Conservation (phyloP, 768 basidiomycete species). For the Cystoderma amianthinum region DNA sequence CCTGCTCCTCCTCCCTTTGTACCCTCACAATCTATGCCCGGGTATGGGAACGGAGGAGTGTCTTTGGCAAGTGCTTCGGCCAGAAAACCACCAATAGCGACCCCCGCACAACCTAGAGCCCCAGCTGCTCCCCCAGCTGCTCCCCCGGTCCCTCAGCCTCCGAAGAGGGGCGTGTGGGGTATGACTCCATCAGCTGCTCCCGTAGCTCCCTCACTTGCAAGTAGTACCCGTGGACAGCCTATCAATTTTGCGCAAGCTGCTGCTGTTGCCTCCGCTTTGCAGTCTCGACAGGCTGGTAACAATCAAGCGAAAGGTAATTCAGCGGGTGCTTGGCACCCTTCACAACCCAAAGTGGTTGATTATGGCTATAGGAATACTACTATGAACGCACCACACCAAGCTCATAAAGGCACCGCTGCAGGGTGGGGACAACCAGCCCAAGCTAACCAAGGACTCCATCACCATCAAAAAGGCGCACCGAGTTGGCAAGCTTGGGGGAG, state of each 20-base stretch:
- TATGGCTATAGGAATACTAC: not conserved
- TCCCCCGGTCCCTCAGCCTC: not conserved
- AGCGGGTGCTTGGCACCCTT: too few relatives aligned
- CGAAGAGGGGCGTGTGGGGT: not conserved
- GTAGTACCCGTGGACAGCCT: too few relatives aligned
- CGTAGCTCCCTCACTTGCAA: not conserved
- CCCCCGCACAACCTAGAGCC: not conserved
- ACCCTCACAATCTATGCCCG: not conserved
- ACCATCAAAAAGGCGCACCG: constrained; percentile 11
- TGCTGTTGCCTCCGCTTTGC: too few relatives aligned
- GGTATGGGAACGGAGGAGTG: not conserved
- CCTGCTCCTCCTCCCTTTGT: not conserved
- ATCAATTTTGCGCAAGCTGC: too few relatives aligned
- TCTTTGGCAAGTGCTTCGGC: not conserved
- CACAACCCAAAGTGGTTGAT: not conserved
- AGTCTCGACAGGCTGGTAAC: too few relatives aligned
- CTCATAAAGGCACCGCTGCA: not conserved
- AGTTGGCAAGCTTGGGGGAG: constrained; percentile 26
- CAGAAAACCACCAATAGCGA: not conserved
- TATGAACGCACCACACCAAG: not conserved
- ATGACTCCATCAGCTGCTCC: not conserved
- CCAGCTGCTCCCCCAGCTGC: not conserved
- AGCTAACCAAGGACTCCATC: constrained; percentile 10
- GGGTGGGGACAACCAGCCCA: constrained; percentile 4
- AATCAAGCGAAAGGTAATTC: too few relatives aligned